These are phyloP conservation scores for Ceriops zippeliana DNA, from an alignment of 345 rosid species.

Conservation along the genomic window DNA sequence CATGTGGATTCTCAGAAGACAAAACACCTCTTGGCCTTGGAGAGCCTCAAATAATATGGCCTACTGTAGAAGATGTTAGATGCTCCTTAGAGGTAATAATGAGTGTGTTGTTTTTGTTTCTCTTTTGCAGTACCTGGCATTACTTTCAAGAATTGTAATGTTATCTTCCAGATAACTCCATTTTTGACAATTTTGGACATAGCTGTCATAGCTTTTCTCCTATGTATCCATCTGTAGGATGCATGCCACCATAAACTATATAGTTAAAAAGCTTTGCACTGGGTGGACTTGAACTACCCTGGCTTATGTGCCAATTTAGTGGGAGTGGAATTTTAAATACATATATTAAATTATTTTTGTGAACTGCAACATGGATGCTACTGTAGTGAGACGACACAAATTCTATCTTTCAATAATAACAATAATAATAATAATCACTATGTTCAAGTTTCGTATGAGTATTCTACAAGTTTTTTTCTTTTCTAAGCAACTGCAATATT, in stretches of 20 bases:
- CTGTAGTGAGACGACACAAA: too few relatives aligned
- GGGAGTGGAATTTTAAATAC: too few relatives aligned
- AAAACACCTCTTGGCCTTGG: conserved; percentile 74
- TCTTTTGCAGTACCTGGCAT: conserved; percentile 1
- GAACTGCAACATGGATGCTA: too few relatives aligned
- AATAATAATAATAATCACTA: too few relatives aligned
- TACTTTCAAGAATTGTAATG: not conserved
- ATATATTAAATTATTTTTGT: too few relatives aligned
- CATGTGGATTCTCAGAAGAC: conserved; percentile 75
- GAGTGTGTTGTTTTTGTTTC: conserved; percentile 9
- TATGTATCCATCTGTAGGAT: not conserved
- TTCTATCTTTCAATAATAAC: too few relatives aligned
- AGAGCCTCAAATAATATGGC: conserved; percentile 83
- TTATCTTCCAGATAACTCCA: not conserved
- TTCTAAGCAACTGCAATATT: too few relatives aligned
- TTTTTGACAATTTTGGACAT: not conserved
- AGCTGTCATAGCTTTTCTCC: not conserved
- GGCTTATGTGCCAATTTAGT: too few relatives aligned
- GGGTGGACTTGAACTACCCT: too few relatives aligned
- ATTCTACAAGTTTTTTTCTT: too few relatives aligned
- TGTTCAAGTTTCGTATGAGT: too few relatives aligned
- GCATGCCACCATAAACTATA: too few relatives aligned
- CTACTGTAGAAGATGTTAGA: conserved; percentile 85
- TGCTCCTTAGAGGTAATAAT: conserved; percentile 82
- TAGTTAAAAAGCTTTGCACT: not conserved